Evolutionary conservation across 2,329 filamentous ascomycete genomes (phyloP).

Genomic region (Ceratocystis harringtonii): DNA sequence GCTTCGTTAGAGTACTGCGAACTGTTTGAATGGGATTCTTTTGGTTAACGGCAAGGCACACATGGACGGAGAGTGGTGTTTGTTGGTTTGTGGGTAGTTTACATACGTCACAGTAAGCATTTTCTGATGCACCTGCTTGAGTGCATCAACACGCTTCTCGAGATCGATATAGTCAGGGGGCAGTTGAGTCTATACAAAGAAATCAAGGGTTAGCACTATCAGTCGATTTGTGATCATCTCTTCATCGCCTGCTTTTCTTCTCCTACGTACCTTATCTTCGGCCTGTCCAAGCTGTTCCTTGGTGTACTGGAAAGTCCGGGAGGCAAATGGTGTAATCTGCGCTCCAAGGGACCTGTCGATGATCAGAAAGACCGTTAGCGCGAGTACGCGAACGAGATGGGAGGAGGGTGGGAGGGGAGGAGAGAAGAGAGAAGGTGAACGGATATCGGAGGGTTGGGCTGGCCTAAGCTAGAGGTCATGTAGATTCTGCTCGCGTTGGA

Average conservation of each 20-base stretch:
- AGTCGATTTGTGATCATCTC: no score
- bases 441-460: not conserved
- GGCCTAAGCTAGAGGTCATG: not conserved
- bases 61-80: not conserved
- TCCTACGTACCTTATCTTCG: constrained; percentile 63
- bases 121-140: constrained; percentile 95
- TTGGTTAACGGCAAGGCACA: not conserved
- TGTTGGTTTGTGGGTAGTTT: constrained; percentile 4
- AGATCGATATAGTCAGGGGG: constrained; percentile 96
- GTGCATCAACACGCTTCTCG: constrained; percentile 93
- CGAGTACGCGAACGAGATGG: not conserved
- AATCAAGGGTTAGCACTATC: not conserved
- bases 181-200: constrained; percentile 60
- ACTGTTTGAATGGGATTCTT: constrained; percentile 30
- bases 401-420: not conserved
- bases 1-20: constrained; percentile 84
- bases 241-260: no score
- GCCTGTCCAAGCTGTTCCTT: constrained; percentile 93
- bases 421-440: not conserved
- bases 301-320: constrained; percentile 90
- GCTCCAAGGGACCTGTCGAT: constrained; percentile 46
- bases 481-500: not conserved
- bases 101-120: constrained; percentile 90
- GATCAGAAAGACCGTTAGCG: not conserved
- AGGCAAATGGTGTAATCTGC: constrained; percentile 80